Percentiles rank a stretch among this genome's conserved stretches.
Evolutionary conservation across 805 yeast species (phyloP).

Genomic region (Lachancea sp.): DNA sequence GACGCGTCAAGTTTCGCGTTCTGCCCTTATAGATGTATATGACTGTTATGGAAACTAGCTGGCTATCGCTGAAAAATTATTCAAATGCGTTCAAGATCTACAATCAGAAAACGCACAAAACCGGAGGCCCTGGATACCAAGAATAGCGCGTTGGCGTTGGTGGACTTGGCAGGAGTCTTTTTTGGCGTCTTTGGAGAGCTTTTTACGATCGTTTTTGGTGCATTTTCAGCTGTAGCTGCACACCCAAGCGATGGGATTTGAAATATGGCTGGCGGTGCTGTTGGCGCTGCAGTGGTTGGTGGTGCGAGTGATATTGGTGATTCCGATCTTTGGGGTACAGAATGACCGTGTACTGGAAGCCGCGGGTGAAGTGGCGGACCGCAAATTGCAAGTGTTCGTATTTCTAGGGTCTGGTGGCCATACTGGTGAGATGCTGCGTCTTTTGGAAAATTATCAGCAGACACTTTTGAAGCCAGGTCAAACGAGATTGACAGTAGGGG

Average conservation of each 20-base stretch:
- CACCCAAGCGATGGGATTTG: conserved; percentile 5
- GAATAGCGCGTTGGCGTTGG: neutral
- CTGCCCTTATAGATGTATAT: neutral
- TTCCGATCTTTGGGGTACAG: conserved; percentile 8
- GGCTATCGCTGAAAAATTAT: neutral
- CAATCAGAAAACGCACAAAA: neutral
- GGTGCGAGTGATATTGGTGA: conserved; percentile 4
- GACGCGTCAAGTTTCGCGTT: conserved; percentile 5
- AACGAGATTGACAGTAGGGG: conserved; percentile 35
- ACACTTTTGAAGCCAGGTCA: conserved; percentile 40
- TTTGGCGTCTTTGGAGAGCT: neutral
- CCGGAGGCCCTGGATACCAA: neutral
- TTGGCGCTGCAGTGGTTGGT: conserved; percentile 5
- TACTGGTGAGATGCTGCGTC: conserved; percentile 88
- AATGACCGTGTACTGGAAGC: neutral
- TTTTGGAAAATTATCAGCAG: conserved; percentile 39
- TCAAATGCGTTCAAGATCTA: neutral
- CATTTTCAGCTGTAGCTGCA: no score
- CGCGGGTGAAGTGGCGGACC: neutral
- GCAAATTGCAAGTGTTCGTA: conserved; percentile 35
- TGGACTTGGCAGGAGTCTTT: neutral
- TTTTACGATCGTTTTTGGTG: neutral
- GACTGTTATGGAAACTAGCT: neutral
- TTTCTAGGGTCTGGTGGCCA: conserved; percentile 96
- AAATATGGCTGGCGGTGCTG: neutral